Base-by-base conservation (phyloP, 371 early-diverging fungal species). In the Syncephalastrum contaminatum region DNA sequence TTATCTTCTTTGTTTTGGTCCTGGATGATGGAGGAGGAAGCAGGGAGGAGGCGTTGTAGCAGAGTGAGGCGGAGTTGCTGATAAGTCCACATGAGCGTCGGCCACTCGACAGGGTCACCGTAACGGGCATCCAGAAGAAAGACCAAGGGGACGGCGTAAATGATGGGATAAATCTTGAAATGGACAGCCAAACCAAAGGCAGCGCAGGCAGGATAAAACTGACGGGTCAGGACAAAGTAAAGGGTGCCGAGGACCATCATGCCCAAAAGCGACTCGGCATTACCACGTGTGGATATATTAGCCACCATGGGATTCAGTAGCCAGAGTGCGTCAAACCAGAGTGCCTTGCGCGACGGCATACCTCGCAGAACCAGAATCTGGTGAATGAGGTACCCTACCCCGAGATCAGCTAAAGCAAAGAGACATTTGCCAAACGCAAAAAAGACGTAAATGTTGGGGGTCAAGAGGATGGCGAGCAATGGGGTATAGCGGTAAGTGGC, bases 401-500 rank as follows among this genome's bases (percentile, higher is more conserved):
- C 45, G 8, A 95, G 67, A 73, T 97, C 95, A 42, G 87, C 84
- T 0, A 73, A 63, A 13, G 86, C 87, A 75, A 98, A 98, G 16
- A 98, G 53, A 55, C 89, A 75, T 64, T 98, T 98, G 19, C 99
- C 99, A 65, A 90, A 96, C 0, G 87, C 71, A 41, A 67, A 69
- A 62, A 85, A 84, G 39, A 86, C 58, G 52, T 77, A 82, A 27
- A 89, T 84, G 53, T 93, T 93, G 15, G 95, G 95, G 39, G 88
- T 79, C 36, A 99, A 58, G 5, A 95, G 25, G 61, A 84, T 87
- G 8, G 98, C 93, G 4, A 99, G 74, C 7, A 97, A 57, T 1
- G 99, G 99, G 15, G 98, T 97, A 73, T 99, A 99, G 16, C 99
- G 85, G 66, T 95, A 99, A 0, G 99, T 99, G 3, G 89, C 88